Percentiles rank a stretch among this genome's conserved stretches.
Evolutionary conservation across 495 filamentous ascomycete species (phyloP).

Genomic region (Neurospora tetraspora): DNA sequence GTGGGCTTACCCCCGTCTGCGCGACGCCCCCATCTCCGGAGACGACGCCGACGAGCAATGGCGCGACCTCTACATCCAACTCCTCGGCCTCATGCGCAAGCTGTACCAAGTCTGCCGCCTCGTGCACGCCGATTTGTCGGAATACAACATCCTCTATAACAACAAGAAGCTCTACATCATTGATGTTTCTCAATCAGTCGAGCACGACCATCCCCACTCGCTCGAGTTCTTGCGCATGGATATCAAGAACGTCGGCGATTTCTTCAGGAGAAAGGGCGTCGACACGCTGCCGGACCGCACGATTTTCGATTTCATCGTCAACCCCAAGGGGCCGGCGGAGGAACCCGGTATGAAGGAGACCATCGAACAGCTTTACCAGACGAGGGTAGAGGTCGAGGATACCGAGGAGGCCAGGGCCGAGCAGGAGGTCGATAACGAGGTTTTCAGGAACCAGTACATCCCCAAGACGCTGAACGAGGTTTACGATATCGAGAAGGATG

Average conservation of each 20-base stretch:
- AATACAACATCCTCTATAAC: slow-evolving; percentile 94
- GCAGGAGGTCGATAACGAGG: slow-evolving; percentile 69
- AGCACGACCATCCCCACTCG: slow-evolving; percentile 87
- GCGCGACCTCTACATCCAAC: slow-evolving; percentile 67
- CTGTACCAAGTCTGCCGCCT: slow-evolving; percentile 85
- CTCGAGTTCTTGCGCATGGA: slow-evolving; percentile 94
- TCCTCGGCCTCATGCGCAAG: slow-evolving; percentile 78
- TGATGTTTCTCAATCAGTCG: slow-evolving; percentile 93
- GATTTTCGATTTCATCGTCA: slow-evolving; percentile 71
- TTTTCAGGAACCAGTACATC: slow-evolving; percentile 92
- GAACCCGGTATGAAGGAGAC: slow-evolving; percentile 35
- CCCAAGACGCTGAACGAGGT: slow-evolving; percentile 90
- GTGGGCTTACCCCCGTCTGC: slow-evolving; percentile 70
- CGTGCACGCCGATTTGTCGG: slow-evolving; percentile 91
- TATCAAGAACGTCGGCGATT: slow-evolving; percentile 89
- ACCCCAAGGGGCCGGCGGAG: slow-evolving; percentile 38
- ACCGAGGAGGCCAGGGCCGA: slow-evolving; percentile 38
- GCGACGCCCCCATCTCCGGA: slow-evolving; percentile 35
- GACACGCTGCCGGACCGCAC: slow-evolving; percentile 62
- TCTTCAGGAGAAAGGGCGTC: slow-evolving; percentile 78
- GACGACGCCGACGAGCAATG: slow-evolving; percentile 63
- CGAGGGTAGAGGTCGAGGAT: slow-evolving; percentile 19
- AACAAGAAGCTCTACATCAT: slow-evolving; percentile 79
- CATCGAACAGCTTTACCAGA: slow-evolving; percentile 38
- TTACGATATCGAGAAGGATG: slow-evolving; percentile 90